These are phyloP conservation scores for Galerina sulciceps DNA, from an alignment of 768 basidiomycete species.

Conservation along the genomic window DNA sequence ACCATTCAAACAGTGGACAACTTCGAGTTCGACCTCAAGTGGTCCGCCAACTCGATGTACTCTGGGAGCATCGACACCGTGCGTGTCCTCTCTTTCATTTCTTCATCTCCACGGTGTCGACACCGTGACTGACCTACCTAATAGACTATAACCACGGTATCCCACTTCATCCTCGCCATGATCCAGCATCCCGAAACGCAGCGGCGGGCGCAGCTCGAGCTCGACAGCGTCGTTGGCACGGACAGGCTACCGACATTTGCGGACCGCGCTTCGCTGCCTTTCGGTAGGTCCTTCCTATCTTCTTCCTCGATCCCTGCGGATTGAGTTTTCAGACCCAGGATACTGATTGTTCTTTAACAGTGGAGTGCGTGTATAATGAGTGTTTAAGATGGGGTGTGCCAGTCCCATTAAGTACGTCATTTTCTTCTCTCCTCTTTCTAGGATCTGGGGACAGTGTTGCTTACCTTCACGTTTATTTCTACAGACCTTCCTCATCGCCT, in stretches of 20 bases:
- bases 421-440: not conserved
- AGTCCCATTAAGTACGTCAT: conserved; percentile 27
- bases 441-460: no score
- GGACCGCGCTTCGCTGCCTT: conserved; percentile 62
- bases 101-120: not conserved
- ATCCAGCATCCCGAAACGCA: conserved; percentile 60
- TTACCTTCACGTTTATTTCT: conserved; percentile 7
- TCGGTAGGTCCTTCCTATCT: conserved; percentile 27
- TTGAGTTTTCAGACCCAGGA: not conserved
- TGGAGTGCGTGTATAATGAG: conserved; percentile 26
- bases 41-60: conserved; percentile 88
- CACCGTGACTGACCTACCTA: not conserved
- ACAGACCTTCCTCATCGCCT: conserved; percentile 33
- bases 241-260: conserved; percentile 62
- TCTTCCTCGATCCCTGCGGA: not conserved
- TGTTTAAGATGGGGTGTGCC: conserved; percentile 27
- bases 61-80: conserved; percentile 69
- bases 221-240: conserved; percentile 61
- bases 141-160: conserved; percentile 58
- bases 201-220: conserved; percentile 63
- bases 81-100: conserved; percentile 2
- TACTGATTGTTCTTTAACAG: conserved; percentile 1
- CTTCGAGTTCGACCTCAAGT: conserved; percentile 72
- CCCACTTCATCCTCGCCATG: conserved; percentile 67
- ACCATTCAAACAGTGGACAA: conserved; percentile 35